Conservation (phyloP, 306 rosid genomes). For the Lablab purpureus region DNA sequence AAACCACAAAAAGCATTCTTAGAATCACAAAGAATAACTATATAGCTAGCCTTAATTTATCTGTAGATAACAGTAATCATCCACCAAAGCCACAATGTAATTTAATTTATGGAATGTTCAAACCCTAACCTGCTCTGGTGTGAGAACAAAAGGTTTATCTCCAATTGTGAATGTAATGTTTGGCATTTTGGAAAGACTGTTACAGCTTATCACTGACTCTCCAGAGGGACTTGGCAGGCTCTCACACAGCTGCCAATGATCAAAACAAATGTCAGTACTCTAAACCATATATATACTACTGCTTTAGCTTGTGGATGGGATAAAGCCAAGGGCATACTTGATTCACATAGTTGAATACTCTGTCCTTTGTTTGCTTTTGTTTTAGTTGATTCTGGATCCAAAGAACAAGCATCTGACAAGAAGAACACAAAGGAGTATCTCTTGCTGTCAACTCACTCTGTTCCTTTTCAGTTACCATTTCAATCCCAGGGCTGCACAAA, state of each 20-base stretch:
- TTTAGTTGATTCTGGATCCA: constrained; percentile 84
- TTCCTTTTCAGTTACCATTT: constrained; percentile 68
- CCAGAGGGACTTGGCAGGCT: constrained; percentile 82
- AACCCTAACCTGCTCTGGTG: constrained; percentile 78
- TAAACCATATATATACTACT: background rate
- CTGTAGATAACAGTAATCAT: constrained; percentile 20
- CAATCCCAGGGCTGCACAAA: constrained; percentile 61
- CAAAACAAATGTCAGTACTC: constrained; percentile 38
- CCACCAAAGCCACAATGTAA: background rate
- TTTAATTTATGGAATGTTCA: constrained; percentile 13
- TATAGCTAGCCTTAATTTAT: background rate
- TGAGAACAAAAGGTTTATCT: constrained; percentile 63
- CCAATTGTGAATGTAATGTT: constrained; percentile 74
- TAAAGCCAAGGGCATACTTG: constrained; percentile 56
- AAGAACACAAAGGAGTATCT: constrained; percentile 63
- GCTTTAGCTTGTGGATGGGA: constrained; percentile 23
- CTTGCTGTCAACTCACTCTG: constrained; percentile 46
- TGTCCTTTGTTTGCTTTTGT: constrained; percentile 70
- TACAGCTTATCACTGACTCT: constrained; percentile 71
- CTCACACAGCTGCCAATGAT: constrained; percentile 70
- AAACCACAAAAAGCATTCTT: constrained; percentile 35
- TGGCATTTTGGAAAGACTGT: constrained; percentile 68
- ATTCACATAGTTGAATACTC: constrained; percentile 66
- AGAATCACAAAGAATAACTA: constrained; percentile 4
- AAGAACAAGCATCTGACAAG: constrained; percentile 79